Conservation (phyloP, 2,329 filamentous ascomycete genomes). For the Trichoderma sp. region DNA sequence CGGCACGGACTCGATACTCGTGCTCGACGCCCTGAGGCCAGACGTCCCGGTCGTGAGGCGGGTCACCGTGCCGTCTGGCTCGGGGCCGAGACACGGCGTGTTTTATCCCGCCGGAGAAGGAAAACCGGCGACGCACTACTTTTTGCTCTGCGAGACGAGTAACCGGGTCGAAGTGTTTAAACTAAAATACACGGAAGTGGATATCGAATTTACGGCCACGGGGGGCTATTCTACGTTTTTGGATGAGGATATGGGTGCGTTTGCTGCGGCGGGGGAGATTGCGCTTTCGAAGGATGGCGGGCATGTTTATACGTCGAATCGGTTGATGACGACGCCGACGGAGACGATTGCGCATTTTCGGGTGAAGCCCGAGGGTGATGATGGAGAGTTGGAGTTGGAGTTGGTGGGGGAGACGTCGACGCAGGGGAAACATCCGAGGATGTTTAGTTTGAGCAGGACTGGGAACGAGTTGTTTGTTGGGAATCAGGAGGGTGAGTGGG, state of each 20-base stretch:
- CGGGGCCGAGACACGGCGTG: constrained; percentile 52
- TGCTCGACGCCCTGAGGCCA: constrained; percentile 40
- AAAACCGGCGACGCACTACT: constrained; percentile 43
- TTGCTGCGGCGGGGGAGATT: constrained; percentile 48
- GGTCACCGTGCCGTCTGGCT: constrained; percentile 38
- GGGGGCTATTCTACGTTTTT: constrained; percentile 44
- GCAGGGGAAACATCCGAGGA: constrained; percentile 43
- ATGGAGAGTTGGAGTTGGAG: constrained; percentile 27
- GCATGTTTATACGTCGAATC: constrained; percentile 53
- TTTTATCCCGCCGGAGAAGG: constrained; percentile 38
- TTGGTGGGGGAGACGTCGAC: constrained; percentile 37
- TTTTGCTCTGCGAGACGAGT: constrained; percentile 46
- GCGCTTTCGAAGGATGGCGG: constrained; percentile 40
- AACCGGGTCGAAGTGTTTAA: constrained; percentile 45
- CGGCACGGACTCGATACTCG: constrained; percentile 46
- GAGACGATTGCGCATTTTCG: constrained; percentile 51
- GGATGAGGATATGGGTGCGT: constrained; percentile 23
- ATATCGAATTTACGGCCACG: constrained; percentile 36
- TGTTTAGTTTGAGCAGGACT: constrained; percentile 43
- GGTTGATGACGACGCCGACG: constrained; percentile 42
- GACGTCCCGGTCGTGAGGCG: constrained; percentile 39
- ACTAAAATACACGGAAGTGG: constrained; percentile 36
- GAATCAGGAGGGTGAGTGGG: constrained; percentile 44
- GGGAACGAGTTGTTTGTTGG: constrained; percentile 44
- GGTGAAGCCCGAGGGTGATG: constrained; percentile 22